These are phyloP conservation scores for Crepidotus sp. DNA, from an alignment of 1,284 basidiomycete genomes.

Conservation along the genomic window DNA sequence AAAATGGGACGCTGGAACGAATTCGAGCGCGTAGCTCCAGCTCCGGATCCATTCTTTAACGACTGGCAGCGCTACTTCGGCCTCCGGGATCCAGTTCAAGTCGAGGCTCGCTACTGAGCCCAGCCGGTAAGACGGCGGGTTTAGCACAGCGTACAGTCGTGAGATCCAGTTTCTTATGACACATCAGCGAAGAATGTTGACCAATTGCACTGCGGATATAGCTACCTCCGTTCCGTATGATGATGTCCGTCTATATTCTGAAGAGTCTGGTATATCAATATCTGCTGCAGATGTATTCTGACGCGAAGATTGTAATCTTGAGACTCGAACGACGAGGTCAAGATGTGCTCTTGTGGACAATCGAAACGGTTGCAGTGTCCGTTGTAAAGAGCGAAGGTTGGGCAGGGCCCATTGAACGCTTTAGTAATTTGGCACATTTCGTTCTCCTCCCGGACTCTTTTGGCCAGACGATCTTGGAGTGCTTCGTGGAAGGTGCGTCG, in stretches of 20 bases:
- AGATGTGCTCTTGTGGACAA: slow-evolving; percentile 34
- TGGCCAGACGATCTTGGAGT: slow-evolving; percentile 25
- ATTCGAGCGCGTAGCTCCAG: slow-evolving; percentile 8
- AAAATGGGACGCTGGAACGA: slow-evolving; percentile 13
- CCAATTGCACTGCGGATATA: too few species aligned
- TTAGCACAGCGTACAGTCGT: slow-evolving; percentile 30
- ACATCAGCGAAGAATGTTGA: neutral
- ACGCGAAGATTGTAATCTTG: slow-evolving; percentile 32
- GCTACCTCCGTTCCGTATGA: slow-evolving; percentile 1
- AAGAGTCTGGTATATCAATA: slow-evolving; percentile 34
- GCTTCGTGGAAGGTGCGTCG: slow-evolving; percentile 10
- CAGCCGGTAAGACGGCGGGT: slow-evolving; percentile 29
- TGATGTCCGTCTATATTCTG: slow-evolving; percentile 13
- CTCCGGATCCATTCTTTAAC: slow-evolving; percentile 31
- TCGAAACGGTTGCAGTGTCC: slow-evolving; percentile 27
- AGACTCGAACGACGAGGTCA: slow-evolving; percentile 19
- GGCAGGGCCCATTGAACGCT: slow-evolving; percentile 26
- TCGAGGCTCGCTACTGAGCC: slow-evolving; percentile 30
- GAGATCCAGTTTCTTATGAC: slow-evolving; percentile 24
- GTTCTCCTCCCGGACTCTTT: slow-evolving; percentile 23
- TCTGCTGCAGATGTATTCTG: slow-evolving; percentile 39
- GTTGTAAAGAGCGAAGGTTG: slow-evolving; percentile 25
- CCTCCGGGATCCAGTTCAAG: slow-evolving; percentile 28
- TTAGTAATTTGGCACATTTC: slow-evolving; percentile 23
- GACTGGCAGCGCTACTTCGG: slow-evolving; percentile 25